Base-by-base conservation (phyloP, 139 green algal species). In the Picochlorum costavermella region DNA sequence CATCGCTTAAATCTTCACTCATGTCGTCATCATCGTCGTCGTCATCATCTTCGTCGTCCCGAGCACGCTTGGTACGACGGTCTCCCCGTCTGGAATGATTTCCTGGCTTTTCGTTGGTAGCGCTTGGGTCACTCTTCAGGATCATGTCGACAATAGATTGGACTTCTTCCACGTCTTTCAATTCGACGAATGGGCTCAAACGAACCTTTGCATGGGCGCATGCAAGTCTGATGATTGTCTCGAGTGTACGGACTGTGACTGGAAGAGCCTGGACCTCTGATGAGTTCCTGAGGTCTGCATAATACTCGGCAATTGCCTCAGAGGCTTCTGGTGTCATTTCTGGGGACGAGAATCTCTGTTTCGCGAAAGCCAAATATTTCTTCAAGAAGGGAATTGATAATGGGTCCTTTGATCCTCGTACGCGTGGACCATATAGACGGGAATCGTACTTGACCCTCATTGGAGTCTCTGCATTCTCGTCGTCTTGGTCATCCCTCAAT, bases 171-270 rank as follows among this genome's bases (percentile, higher is more conserved):
- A 77, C 71, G 20, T 77, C 71, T 6, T 43, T 30, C 26, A 46
- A 51, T 50, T 77, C 71, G 43, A 77, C 71, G 13, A 50, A 57
- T 12, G 71, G 33, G 40, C 60, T 70, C n/a, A 77, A 64, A 28
- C 71, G 64, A 44, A 77, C 69, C 74, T 96, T 96, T 65, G 92
- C 92, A 58, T 92, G 84, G 0, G 92, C 90, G n/a, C 88, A 95
- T 43, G 92, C 82, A 17, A 99, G 78, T 37, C 94, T 83, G 70
- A 99, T 97, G 68, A 98, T 85, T 2, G 87, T 96, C 77, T 99
- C 94, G 33, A 99, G 81, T 5, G 83, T 90, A 28, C 94, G 86
- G 30, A 83, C 79, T 2, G 79, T 85, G 23, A 85, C 68, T 6
- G 79, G 79, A 57, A 85, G 63, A 17, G 72, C 67, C 53, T 71